Base-by-base conservation (phyloP, 371 early-diverging fungal genomes). In the Polyrhizophydium stewartii region DNA sequence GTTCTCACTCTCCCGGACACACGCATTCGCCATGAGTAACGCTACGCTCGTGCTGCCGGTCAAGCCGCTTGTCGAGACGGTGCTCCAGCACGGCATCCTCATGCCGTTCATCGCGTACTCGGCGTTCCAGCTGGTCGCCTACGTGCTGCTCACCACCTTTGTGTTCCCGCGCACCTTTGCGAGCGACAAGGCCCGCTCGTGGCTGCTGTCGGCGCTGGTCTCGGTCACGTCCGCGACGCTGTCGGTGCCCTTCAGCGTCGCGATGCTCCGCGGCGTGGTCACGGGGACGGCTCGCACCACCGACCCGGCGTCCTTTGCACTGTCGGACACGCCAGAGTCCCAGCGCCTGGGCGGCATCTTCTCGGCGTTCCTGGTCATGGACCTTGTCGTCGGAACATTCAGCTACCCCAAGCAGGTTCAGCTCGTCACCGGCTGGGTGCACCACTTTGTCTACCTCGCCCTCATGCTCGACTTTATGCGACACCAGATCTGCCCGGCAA, bases 341-440 rank as follows among this genome's bases (percentile, higher is more conserved):
- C 10, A 7, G 28, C 25, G 22, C 9, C 3, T 25, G 7, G 7
- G 7, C 7, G 49, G 49, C 49, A 16, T 47, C 7, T 47, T 47
- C 28, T 10, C 10, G 22, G 3, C 49, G 28, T 47, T 47, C 16
- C 28, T 47, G 28, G 3, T 47, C 7, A 22, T 47, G 16, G 63
- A 63, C 28, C 32, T 58, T 16, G 58, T 28, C 9, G 12, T 63
- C 21, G 63, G 63, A 16, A 41, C 5, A 27, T 31, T 63, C 6
- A 10, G 33, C 32, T 63, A 63, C 46, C 63, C 63, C 2, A 25
- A 43, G 58, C 32, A 32, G 19, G 40, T 63, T 19, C 32, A 56
- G 6, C 22, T 52, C 13, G 21, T 35, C 17, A 58, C 64, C 9
- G 63, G 63, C 13, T 63, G 51, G 35, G 43, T 63, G n/a, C 64